Evolutionary conservation across 108 stramenopile species (phyloP).

Genomic region (Cyclostephanos invisitatus): DNA sequence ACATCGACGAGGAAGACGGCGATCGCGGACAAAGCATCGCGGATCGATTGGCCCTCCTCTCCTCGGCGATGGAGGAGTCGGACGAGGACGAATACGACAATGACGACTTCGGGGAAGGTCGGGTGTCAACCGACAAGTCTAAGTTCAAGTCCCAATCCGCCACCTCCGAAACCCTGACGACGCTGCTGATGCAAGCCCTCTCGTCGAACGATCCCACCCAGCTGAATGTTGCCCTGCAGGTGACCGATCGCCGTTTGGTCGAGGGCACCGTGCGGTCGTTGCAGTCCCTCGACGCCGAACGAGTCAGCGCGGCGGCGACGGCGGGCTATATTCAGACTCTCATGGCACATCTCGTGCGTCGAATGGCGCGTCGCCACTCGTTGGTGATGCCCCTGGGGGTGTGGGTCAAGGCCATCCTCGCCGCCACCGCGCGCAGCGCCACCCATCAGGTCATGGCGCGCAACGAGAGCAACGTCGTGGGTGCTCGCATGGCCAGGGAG

Average conservation of each 20-base stretch:
- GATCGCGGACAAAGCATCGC: conserved; percentile 44
- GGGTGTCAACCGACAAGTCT: conserved; percentile 9
- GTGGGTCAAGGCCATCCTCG: conserved; percentile 52
- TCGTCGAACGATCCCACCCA: conserved; percentile 46
- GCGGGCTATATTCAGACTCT: conserved; percentile 35
- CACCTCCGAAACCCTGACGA: conserved; percentile 47
- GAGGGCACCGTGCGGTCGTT: conserved; percentile 34
- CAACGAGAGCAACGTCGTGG: conserved; percentile 2
- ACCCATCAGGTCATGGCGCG: conserved; percentile 11
- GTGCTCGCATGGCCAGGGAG: conserved; percentile 34
- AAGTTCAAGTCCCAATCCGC: conserved; percentile 49
- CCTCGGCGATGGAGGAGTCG: conserved; percentile 50
- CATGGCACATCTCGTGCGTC: conserved; percentile 49
- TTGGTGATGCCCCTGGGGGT: conserved; percentile 38
- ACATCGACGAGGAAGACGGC: conserved; percentile 23
- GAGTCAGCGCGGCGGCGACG: conserved; percentile 10
- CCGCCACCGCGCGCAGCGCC: conserved; percentile 26
- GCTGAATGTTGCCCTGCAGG: conserved; percentile 46
- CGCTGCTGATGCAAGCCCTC: conserved; percentile 51
- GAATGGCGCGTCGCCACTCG: conserved; percentile 45
- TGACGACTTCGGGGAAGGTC: conserved; percentile 10
- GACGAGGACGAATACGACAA: conserved; percentile 33
- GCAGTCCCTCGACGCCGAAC: conserved; percentile 38
- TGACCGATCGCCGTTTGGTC: conserved; percentile 37
- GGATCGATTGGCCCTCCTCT: conserved; percentile 48